Conservation (phyloP, 495 filamentous ascomycete genomes). For the Penicillium arizonense region DNA sequence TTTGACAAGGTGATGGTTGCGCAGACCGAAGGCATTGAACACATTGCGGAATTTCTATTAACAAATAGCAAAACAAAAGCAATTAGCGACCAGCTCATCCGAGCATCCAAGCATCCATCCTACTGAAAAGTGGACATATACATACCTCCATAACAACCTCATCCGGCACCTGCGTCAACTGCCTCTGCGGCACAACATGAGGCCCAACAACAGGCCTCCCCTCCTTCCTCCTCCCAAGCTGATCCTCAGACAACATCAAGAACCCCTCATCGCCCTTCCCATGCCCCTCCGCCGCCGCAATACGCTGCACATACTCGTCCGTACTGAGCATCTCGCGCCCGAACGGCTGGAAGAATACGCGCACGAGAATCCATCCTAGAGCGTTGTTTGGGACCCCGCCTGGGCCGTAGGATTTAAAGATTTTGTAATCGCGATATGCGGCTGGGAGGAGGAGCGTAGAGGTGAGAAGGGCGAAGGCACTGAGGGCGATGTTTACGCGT, state of each 20-base stretch:
- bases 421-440: conserved; percentile 32
- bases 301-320: conserved; percentile 24
- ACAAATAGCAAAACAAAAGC: no score
- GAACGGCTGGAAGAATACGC: conserved; percentile 28
- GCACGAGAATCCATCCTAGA: conserved; percentile 32
- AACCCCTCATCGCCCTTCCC: conserved; percentile 22
- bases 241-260: conserved; percentile 14
- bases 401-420: conserved; percentile 32
- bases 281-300: conserved; percentile 27
- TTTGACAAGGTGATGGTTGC: conserved; percentile 34
- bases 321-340: conserved; percentile 33
- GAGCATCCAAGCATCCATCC: neutral
- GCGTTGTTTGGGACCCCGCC: conserved; percentile 34
- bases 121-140: neutral
- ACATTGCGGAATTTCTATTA: conserved; percentile 24
- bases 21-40: conserved; percentile 24
- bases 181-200: conserved; percentile 37
- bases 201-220: conserved; percentile 27
- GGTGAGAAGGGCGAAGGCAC: conserved; percentile 21
- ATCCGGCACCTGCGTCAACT: conserved; percentile 27
- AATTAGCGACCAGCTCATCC: neutral
- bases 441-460: conserved; percentile 23
- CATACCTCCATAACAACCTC: conserved; percentile 30
- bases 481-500: conserved; percentile 16
- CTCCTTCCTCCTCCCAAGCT: conserved; percentile 8